Evolutionary conservation across 352 stramenopile genomes (phyloP), one percentile per base, ranked within the genome.

Genomic region (Discostella stelligera): DNA sequence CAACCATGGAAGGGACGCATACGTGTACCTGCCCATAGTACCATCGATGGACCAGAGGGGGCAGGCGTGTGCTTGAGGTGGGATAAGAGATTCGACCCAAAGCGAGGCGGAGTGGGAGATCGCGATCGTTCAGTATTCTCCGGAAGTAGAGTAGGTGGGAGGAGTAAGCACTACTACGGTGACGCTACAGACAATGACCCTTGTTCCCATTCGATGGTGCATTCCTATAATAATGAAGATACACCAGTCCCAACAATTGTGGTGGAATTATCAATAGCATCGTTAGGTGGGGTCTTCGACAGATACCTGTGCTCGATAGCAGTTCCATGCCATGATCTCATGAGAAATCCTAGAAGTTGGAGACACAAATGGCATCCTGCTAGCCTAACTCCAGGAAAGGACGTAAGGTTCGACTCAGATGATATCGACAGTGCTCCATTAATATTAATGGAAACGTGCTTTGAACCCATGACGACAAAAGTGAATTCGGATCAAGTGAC

Each of bases 1-100:
- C 77, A 77, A 20, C 88, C 88, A 8, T 93, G 86, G 84, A 90
- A 88, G 48, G 88, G 88, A 63, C 71, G 74, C 20, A 85, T 92
- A 49, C 75, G 81, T 56, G 80, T 85, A 27, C 67, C 71, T 18
- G 32, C 58, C 14, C 66, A 61, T 11, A 39, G 44, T 60, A 83
- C 79, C n/a, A 46, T 82, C 18, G 53, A 66, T 44, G 69, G 69
- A 18, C 75, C 81, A 6, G 39, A 72, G 10, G 72, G 80, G 50
- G 71, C 77, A 49, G 85, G 85, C 11, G 80, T 91, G 7, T 93
- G 86, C 75, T 71, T 82, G 4, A 60, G 74, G 20, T 93, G 88
- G 87, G 79, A 88, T 58, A 72, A 69, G 16, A n/a, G 48, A 2
- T 56, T 49, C 27, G 14, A 71, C 13, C 46, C 53, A 49, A 74